Base-by-base conservation (phyloP, 306 rosid species). In the Sphenostylis stenocarpa region DNA sequence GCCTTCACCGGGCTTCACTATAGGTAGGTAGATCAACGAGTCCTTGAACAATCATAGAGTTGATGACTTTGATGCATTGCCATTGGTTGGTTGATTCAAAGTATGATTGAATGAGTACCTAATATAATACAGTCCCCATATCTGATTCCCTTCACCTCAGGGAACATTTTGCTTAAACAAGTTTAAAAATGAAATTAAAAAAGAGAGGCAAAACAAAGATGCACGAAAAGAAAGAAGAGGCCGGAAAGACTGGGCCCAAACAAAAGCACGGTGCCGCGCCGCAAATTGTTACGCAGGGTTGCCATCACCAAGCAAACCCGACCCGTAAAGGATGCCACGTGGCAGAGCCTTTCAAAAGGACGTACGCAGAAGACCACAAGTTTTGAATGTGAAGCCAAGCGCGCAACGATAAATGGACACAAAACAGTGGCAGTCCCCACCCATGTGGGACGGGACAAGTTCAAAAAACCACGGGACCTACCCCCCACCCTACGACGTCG, bases 381-480 rank as follows among this genome's bases (percentile, higher is more conserved):
- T 78, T 93, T 94, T 91, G 95, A 90, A 94, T 86, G 83, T 26
- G 85, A 77, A 73, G 87, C 81, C 91, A 84, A 91, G 96, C 98
- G 98, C 97, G 91, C 90, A 90, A 90, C 80, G 80, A 65, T 76
- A 66, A 76, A 78, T 13, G 24, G 41, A 73, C 67, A 74, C 33
- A 68, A 77, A 78, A 57, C 77, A 60, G 7, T 26, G 43, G 57
- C 38, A 53, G 91, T 38, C 85, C 98, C 92, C 88, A 84, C 93
- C 97, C 98, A 90, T 62, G 95, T 95, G 95, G 56, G n/a, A 29
- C 67, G 45, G 77, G 64, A 58, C 71, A 78, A 79, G 62, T 82
- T 87, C 83, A 83, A 90, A 86, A 24, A 33, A 17, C 62, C 4
- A 52, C 51, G 52, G 87, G 84, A 12, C 65, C 62, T 57, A 57